These are phyloP conservation scores for Penicillium waksmanii DNA, from an alignment of 495 filamentous ascomycete genomes.

Conservation along the genomic window DNA sequence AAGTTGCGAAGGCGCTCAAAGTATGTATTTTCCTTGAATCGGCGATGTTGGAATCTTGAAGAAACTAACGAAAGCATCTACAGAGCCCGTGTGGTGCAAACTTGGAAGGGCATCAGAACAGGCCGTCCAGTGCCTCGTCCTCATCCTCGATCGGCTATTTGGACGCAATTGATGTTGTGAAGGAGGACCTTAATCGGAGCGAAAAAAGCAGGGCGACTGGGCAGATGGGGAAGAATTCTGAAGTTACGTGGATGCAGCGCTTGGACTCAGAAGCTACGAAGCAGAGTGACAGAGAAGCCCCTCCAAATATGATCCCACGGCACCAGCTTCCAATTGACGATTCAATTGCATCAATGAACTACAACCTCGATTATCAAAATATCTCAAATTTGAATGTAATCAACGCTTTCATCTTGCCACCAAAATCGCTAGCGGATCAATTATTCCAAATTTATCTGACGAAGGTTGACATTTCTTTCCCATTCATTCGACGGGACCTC, in stretches of 20 bases:
- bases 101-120: not conserved
- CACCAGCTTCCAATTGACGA: not conserved
- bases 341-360: conserved; percentile 34
- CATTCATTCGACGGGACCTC: conserved; percentile 50
- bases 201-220: conserved; percentile 49
- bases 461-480: conserved; percentile 56
- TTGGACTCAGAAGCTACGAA: conserved; percentile 21
- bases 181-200: conserved; percentile 55
- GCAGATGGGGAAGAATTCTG: conserved; percentile 60
- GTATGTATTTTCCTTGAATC: not conserved
- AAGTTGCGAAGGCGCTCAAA: not conserved
- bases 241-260: conserved; percentile 58
- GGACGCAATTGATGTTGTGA: conserved; percentile 53
- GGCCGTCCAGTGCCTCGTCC: conserved; percentile 30
- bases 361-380: conserved; percentile 57
- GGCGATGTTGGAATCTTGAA: not conserved
- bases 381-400: conserved; percentile 39
- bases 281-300: not conserved
- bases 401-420: conserved; percentile 46
- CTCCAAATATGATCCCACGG: not conserved
- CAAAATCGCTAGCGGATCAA: conserved; percentile 43
- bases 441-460: conserved; percentile 55
- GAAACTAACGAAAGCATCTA: not conserved
- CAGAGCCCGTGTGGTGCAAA: not conserved
- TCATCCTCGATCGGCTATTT: conserved; percentile 53